Evolutionary conservation across 495 filamentous ascomycete species (phyloP), one percentile per base, ranked within the genome.

Genomic region (Penicillium parvum): DNA sequence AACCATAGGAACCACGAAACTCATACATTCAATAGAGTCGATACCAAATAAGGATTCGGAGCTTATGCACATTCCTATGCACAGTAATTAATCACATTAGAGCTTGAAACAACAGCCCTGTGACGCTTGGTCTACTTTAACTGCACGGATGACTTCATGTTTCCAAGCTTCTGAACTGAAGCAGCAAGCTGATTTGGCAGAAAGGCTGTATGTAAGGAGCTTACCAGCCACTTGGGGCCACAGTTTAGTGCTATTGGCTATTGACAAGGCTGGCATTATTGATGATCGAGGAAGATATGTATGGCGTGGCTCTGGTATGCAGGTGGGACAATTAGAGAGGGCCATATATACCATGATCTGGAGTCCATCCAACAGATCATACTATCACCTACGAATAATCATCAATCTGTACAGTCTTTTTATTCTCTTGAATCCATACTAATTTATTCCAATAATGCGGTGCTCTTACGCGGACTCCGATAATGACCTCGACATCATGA

Each of bases 271-370:
- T 25, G 18, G 32, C 50, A 57, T 57, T 52, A 35, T 40, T 44
- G 33, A 47, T 53, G 53, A 53, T 43, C 17, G 8, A 41, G 22
- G 7, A 28, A 30, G 37, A 39, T 49, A 53, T 49, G 49, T 22
- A 40, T 43, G 49, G 49, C 41, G 33, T 23, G 16, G 18, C 37
- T 19, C 9, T 41, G 53, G 53, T 43, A 57, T 57, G 53, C 25
- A 40, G 40, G 39, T 4, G n/a, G 37, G 22, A 34, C 27, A 11
- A 29, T 18, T 22, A 12, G 15, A 23, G 19, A 17, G 29, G n/a
- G 32, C 19, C 21, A 30, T 50, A 49, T 43, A 44, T 38, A 33
- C 28, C 15, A 10, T 14, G 2, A 25, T 12, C 2, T 25, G 9
- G n/a, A 11, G 14, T 12, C 22, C 9, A 35, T 19, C 12, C n/a